Base-by-base conservation (phyloP, 257 asterid genomes). In the Fraxinus cuspidata region DNA sequence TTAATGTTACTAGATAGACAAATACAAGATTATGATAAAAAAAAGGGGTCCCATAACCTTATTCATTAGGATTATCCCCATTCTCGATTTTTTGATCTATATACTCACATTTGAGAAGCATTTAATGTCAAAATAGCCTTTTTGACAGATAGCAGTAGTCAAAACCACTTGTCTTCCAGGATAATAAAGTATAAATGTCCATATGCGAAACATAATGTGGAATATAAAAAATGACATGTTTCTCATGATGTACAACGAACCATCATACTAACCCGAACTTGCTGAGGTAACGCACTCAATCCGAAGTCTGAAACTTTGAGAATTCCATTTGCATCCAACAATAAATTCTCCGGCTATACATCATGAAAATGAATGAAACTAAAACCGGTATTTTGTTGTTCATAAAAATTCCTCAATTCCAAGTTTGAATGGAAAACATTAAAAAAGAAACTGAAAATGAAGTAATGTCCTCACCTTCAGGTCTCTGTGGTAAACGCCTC, bases 281-380 rank as follows among this genome's bases (percentile, higher is more conserved):
- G 96, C 89, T 90, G 93, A 70, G 96, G 90, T 28, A 90, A 81
- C 13, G 96, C 96, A 83, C 96, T 90, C 81, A 90, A 80, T 75
- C 96, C 96, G 83, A 90, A 90, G 81, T 90, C 93, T 3, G 93
- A 90, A 40, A 90, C 90, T 83, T 90, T 90, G 69, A 90, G 92
- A 63, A 80, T 64, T 35, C 89, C 93, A 73, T 70, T 78, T 44
- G 87, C 79, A 85, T 87, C 93, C 82, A 90, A 84, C 74, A 90
- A 83, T 60, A 89, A 76, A 73, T 90, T 90, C 68, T 90, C 96
- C 19, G 90, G 96, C 96, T 90, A 73, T 35, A 74, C 42, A 70
- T 49, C 72, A 67, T 42, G 18, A 40, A 28, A 5, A 69, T 4
- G n/a, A 49, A 49, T 49, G 19, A 49, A 49, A 49, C 18, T 49